A percentile compares a stretch with the other conserved stretches of the same genome.
Conservation (phyloP, 768 basidiomycete species). For the Boletus pseudo-olivaceus region DNA sequence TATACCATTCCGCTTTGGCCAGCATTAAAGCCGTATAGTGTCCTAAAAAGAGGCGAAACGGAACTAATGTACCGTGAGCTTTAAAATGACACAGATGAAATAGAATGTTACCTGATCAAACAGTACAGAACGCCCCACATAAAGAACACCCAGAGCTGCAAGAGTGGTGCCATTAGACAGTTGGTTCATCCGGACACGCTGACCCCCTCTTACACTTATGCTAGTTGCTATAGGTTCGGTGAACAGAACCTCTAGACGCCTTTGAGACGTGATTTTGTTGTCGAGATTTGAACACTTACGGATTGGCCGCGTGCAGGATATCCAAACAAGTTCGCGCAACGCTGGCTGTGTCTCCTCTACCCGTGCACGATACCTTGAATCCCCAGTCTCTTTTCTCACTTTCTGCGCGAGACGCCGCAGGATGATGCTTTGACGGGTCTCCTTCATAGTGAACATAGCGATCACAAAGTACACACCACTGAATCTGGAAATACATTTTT, state of each 20-base stretch:
- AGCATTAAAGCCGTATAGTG: conserved; percentile 56
- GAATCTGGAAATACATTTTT: conserved; percentile 36
- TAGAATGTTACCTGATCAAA: conserved; percentile 46
- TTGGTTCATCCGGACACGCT: background rate
- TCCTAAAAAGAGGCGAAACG: conserved; percentile 50
- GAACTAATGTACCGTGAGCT: conserved; percentile 37
- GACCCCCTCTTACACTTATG: conserved; percentile 53
- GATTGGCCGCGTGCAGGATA: conserved; percentile 67
- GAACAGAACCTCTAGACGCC: conserved; percentile 13
- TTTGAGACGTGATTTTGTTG: background rate
- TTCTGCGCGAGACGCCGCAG: conserved; percentile 59
- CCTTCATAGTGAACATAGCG: conserved; percentile 54
- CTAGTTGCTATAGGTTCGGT: conserved; percentile 67
- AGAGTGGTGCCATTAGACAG: background rate
- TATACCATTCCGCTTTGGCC: conserved; percentile 61
- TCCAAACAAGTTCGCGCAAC: conserved; percentile 54
- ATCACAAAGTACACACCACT: conserved; percentile 49
- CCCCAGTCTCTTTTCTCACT: conserved; percentile 62
- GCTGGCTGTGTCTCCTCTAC: conserved; percentile 59
- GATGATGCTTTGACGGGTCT: conserved; percentile 71
- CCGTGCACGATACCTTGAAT: conserved; percentile 57
- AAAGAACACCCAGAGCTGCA: conserved; percentile 62
- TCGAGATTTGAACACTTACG: conserved; percentile 41
- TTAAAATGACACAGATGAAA: background rate
- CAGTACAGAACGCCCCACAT: conserved; percentile 73